phyloP scores from a whole-genome alignment of 352 stramenopile genomes.

The Pythium sukuiense region DNA sequence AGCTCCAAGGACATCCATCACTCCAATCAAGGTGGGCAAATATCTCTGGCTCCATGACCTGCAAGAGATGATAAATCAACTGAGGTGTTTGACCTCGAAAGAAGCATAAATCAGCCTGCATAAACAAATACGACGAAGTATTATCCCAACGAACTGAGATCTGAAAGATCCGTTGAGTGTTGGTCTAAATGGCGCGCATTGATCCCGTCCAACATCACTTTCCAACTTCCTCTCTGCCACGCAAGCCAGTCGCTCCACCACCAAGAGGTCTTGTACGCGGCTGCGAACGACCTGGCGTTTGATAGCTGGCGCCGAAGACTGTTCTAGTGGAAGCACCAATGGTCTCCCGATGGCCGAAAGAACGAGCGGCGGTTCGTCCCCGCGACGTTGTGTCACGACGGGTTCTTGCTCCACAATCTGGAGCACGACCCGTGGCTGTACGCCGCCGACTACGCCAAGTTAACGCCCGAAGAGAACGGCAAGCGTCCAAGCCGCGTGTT shows the following conservation, averaged over 20 bases:
- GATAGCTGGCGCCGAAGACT: slow-evolving; percentile 31
- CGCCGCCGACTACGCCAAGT: slow-evolving; percentile 70
- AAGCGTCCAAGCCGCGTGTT: slow-evolving; percentile 64
- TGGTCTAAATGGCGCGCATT: no score
- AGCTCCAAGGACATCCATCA: no score
- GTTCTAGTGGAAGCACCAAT: slow-evolving; percentile 39
- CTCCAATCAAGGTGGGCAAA: no score
- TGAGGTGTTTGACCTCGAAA: no score
- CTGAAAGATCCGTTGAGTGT: no score
- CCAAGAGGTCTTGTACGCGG: slow-evolving; percentile 32
- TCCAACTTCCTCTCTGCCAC: no score
- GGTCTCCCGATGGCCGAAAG: slow-evolving; percentile 36
- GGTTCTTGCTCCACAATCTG: slow-evolving; percentile 64
- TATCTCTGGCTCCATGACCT: no score
- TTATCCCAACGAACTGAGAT: no score
- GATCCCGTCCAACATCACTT: no score
- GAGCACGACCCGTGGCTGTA: slow-evolving; percentile 62
- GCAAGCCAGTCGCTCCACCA: background rate
- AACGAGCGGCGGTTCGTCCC: slow-evolving; percentile 63
- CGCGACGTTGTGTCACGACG: slow-evolving; percentile 52
- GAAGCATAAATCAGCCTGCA: no score
- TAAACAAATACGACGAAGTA: no score
- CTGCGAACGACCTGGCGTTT: slow-evolving; percentile 25
- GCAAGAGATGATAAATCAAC: no score
- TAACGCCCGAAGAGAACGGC: slow-evolving; percentile 47